A percentile compares a stretch with the other conserved stretches of the same genome.
These are phyloP conservation scores for Globisporangium paddicum DNA, from an alignment of 352 stramenopile genomes.

Conservation along the genomic window DNA sequence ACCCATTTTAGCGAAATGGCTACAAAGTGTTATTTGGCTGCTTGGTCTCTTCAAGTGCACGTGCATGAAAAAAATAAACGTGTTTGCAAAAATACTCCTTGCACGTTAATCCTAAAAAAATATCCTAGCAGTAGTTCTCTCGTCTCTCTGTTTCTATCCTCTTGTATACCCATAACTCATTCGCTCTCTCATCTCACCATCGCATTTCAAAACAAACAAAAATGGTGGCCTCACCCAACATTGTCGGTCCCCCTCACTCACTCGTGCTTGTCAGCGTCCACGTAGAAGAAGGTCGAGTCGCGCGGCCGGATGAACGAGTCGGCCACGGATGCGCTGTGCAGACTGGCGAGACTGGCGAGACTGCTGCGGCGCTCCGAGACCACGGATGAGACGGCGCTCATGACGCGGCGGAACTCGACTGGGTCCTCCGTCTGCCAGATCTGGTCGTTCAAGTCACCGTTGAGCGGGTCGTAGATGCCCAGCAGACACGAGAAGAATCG, in stretches of 20 bases:
- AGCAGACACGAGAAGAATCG: slow-evolving; percentile 84
- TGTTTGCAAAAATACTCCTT: too few relatives aligned
- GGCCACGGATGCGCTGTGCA: slow-evolving; percentile 23
- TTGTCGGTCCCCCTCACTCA: not conserved
- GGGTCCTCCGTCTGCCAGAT: slow-evolving; percentile 59
- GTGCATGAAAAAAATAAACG: too few relatives aligned
- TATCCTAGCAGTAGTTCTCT: not conserved
- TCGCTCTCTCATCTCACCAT: not conserved
- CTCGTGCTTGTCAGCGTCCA: slow-evolving; percentile 15
- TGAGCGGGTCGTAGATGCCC: slow-evolving; percentile 75
- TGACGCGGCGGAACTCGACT: slow-evolving; percentile 62
- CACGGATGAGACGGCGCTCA: slow-evolving; percentile 73
- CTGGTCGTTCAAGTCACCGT: slow-evolving; percentile 71
- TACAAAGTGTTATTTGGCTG: not conserved
- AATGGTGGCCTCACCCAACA: not conserved
- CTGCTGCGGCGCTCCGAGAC: slow-evolving; percentile 48
- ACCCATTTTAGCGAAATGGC: not conserved
- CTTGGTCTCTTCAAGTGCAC: too few relatives aligned
- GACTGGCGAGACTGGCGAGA: slow-evolving; percentile 33
- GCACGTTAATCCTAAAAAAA: too few relatives aligned
- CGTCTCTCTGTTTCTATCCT: not conserved
- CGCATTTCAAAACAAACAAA: not conserved
- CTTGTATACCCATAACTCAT: not conserved
- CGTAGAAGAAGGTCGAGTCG: slow-evolving; percentile 81
- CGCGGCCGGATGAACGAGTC: slow-evolving; percentile 36